Percentiles rank a stretch among this genome's conserved stretches.
Evolutionary conservation across 2,329 filamentous ascomycete species (phyloP).

Genomic region (Pseudogymnoascus sp.): DNA sequence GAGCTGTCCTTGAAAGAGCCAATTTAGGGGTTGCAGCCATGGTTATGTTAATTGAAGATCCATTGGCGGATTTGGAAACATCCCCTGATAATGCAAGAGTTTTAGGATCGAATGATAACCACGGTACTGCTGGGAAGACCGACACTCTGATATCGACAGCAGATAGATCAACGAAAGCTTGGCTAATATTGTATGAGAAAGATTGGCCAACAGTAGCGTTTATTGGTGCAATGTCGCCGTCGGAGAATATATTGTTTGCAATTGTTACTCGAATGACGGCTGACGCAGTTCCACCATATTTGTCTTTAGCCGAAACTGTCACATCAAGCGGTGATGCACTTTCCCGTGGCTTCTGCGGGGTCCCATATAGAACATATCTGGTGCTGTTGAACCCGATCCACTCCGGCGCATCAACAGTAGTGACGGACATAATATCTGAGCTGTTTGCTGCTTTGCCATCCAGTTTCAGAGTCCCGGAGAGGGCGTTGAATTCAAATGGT

Average conservation of each 20-base stretch:
- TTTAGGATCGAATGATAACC: conserved; percentile 24
- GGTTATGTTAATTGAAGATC: conserved; percentile 18
- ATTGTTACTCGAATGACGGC: conserved; percentile 40
- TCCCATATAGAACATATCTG: conserved; percentile 59
- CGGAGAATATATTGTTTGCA: conserved; percentile 17
- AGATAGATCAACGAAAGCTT: conserved; percentile 20
- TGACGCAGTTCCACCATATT: conserved; percentile 51
- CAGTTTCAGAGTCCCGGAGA: conserved; percentile 47
- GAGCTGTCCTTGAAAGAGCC: neutral
- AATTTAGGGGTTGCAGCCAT: conserved; percentile 22
- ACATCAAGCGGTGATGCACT: conserved; percentile 54
- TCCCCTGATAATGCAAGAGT: conserved; percentile 21
- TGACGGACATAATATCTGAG: conserved; percentile 45
- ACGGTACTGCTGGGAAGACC: conserved; percentile 18
- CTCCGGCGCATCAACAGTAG: conserved; percentile 48
- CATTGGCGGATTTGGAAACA: conserved; percentile 17
- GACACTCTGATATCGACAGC: conserved; percentile 19
- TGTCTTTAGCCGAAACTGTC: conserved; percentile 51
- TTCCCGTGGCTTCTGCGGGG: conserved; percentile 40
- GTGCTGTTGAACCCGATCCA: conserved; percentile 63
- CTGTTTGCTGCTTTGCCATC: conserved; percentile 47
- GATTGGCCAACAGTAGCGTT: conserved; percentile 22
- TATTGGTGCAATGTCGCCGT: conserved; percentile 9
- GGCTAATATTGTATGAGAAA: conserved; percentile 23
- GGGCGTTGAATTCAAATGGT: conserved; percentile 44